These are phyloP conservation scores for Russula sp. DNA, from an alignment of 768 basidiomycete species.

Conservation along the genomic window DNA sequence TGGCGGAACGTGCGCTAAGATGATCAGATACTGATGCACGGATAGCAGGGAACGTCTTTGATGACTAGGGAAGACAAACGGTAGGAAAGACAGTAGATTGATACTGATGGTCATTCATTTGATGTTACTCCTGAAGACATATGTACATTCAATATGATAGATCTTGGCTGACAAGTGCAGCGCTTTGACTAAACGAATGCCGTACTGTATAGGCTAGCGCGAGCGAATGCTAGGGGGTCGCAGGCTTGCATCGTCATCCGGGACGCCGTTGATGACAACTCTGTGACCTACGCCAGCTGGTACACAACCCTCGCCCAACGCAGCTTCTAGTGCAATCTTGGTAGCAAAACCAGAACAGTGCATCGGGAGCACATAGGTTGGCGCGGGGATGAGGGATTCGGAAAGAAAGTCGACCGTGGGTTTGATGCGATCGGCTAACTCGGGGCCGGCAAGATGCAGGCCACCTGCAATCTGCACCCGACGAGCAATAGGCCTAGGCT, in stretches of 20 bases:
- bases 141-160: background rate
- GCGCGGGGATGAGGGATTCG: conserved; percentile 49
- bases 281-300: conserved; percentile 70
- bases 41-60: background rate
- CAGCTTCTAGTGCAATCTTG: conserved; percentile 61
- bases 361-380: conserved; percentile 71
- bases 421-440: conserved; percentile 52
- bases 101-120: background rate
- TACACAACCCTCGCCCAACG: conserved; percentile 68
- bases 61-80: background rate
- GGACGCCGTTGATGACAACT: conserved; percentile 48
- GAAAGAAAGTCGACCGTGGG: conserved; percentile 69
- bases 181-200: background rate
- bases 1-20: background rate
- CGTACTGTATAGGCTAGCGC: background rate
- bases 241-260: conserved; percentile 30
- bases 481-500: background rate
- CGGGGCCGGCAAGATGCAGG: conserved; percentile 71
- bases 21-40: background rate
- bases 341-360: conserved; percentile 79
- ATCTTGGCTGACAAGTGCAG: background rate
- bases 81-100: background rate
- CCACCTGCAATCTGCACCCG: conserved; percentile 62
- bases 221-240: conserved; percentile 10
- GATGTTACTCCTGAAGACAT: background rate